These are phyloP conservation scores for Paspalum vaginatum DNA, from an alignment of 176 grass and related monocot species.

Conservation along the genomic window DNA sequence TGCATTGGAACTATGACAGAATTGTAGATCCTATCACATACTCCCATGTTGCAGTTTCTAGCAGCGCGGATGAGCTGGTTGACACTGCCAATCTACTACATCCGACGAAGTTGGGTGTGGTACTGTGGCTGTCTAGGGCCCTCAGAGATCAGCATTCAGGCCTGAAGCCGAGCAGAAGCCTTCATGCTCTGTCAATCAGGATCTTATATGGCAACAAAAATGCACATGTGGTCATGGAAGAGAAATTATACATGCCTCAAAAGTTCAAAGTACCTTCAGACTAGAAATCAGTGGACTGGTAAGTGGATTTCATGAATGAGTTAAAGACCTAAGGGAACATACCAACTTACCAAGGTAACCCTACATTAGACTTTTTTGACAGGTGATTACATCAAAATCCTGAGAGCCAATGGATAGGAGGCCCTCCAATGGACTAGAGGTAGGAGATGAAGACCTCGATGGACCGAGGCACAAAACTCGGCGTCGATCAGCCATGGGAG, in stretches of 20 bases:
- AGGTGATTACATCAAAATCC: neutral
- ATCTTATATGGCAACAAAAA: neutral
- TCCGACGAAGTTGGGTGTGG: neutral
- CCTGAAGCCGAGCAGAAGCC: neutral
- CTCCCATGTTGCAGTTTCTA: constrained; percentile 3
- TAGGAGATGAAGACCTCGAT: no score
- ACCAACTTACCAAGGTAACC: constrained; percentile 25
- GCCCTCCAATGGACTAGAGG: no score
- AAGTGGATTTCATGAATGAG: neutral
- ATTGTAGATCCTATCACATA: neutral
- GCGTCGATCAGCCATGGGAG: no score
- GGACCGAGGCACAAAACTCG: no score
- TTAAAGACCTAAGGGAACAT: neutral
- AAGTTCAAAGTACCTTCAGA: constrained; percentile 16
- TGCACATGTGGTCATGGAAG: neutral
- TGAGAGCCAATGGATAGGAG: no score
- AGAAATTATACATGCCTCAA: neutral
- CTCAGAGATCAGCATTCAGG: neutral
- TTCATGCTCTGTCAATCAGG: neutral
- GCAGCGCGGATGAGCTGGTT: neutral
- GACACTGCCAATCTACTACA: neutral
- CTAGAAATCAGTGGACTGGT: constrained; percentile 15
- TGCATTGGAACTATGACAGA: neutral
- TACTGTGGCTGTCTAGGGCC: neutral
- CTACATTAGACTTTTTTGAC: neutral